A percentile compares a stretch with the other conserved stretches of the same genome.
phyloP scores from a whole-genome alignment of 2,329 filamentous ascomycete genomes.

The Penicillium paneum region DNA sequence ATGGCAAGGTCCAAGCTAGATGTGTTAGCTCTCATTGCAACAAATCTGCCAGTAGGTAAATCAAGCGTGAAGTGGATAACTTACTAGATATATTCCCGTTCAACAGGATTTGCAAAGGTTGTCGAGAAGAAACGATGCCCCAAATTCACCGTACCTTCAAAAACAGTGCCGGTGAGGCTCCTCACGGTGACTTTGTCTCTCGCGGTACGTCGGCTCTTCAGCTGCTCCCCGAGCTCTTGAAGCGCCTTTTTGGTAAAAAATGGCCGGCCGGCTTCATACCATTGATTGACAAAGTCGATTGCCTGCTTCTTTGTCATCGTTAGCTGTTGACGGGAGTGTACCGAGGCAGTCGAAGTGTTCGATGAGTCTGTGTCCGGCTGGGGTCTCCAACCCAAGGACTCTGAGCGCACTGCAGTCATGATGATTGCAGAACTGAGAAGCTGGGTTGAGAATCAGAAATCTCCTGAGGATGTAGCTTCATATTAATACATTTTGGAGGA shows the following conservation, averaged over 20 bases:
- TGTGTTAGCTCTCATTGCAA: neutral
- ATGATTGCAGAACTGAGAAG: neutral
- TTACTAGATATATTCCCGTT: neutral
- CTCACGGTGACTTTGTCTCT: too few species aligned
- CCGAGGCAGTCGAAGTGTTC: neutral
- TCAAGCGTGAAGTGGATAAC: neutral
- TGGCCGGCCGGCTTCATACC: conserved; percentile 20
- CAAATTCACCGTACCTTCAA: neutral
- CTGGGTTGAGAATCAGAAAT: neutral
- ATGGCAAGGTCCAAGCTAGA: neutral
- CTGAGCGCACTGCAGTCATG: neutral
- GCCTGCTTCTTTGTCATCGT: conserved; percentile 7
- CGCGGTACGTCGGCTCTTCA: neutral
- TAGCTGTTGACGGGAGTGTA: neutral
- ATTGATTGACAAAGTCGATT: conserved; percentile 15
- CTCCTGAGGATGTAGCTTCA: neutral
- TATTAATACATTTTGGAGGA: neutral
- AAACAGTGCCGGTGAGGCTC: conserved; percentile 1
- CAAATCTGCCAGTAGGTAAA: neutral
- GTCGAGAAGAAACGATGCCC: neutral
- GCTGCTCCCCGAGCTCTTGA: conserved; percentile 4
- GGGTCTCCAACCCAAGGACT: neutral
- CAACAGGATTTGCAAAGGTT: neutral
- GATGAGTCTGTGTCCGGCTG: neutral
- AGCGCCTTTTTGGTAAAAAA: conserved; percentile 22